A percentile compares a stretch with the other conserved stretches of the same genome.
Evolutionary conservation across 305 asterid genomes (phyloP).

Genomic region (Nicotiana rustica): DNA sequence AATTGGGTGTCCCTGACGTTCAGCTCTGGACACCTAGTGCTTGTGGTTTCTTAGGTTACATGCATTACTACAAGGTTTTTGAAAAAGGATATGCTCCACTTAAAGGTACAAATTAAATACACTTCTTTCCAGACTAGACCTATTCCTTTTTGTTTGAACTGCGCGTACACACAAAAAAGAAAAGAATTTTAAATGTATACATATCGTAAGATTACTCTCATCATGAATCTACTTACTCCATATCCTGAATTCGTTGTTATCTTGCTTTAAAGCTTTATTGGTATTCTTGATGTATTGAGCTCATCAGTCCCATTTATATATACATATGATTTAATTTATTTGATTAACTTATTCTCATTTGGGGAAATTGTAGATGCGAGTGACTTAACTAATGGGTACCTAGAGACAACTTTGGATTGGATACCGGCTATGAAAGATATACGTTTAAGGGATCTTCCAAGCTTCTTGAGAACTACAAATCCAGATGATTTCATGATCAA

Average conservation of each 20-base stretch:
- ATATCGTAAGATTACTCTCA: too few relatives aligned
- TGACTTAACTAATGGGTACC: slow-evolving; percentile 43
- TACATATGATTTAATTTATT: too few relatives aligned
- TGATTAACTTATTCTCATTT: neutral
- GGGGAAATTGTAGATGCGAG: slow-evolving; percentile 45
- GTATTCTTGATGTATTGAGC: too few relatives aligned
- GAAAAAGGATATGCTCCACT: slow-evolving; percentile 39
- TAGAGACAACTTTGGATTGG: slow-evolving; percentile 41
- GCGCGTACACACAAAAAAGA: too few relatives aligned
- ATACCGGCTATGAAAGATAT: slow-evolving; percentile 40
- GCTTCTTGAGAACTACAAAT: slow-evolving; percentile 44
- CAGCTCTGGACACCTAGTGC: slow-evolving; percentile 66
- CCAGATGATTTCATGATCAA: slow-evolving; percentile 32
- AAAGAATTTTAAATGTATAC: too few relatives aligned
- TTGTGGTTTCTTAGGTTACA: slow-evolving; percentile 6
- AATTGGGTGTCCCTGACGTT: slow-evolving; percentile 63
- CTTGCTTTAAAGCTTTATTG: too few relatives aligned
- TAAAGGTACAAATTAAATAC: slow-evolving; percentile 13
- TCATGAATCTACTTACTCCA: too few relatives aligned
- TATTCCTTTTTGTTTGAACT: too few relatives aligned
- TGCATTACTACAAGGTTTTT: slow-evolving; percentile 28
- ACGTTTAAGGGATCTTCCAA: slow-evolving; percentile 48
- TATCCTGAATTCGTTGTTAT: too few relatives aligned
- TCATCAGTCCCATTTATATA: too few relatives aligned
- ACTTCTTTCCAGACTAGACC: too few relatives aligned